Evolutionary conservation across 169 alveolate species (phyloP).

Genomic region (Plasmodium chabaudi): DNA sequence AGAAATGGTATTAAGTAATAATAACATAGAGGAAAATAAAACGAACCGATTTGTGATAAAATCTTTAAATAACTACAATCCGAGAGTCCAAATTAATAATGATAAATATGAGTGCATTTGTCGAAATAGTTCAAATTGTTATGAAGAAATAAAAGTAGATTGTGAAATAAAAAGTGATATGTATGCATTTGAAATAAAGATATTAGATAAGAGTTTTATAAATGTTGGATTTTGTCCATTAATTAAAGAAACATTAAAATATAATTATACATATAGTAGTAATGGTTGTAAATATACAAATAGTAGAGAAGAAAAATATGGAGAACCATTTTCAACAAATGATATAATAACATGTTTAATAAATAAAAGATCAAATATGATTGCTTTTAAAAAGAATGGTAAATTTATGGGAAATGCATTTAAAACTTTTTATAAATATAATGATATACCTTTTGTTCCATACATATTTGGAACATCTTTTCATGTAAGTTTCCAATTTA

Average conservation of each 20-base stretch:
- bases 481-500: slow-evolving; percentile 44
- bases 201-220: slow-evolving; percentile 27
- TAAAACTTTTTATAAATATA: slow-evolving; percentile 68
- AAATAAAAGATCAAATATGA: slow-evolving; percentile 44
- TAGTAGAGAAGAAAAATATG: slow-evolving; percentile 52
- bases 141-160: slow-evolving; percentile 53
- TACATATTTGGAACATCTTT: slow-evolving; percentile 64
- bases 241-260: slow-evolving; percentile 46
- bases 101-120: slow-evolving; percentile 47
- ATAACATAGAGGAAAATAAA: neutral
- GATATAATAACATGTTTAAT: slow-evolving; percentile 69
- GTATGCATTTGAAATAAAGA: slow-evolving; percentile 62
- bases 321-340: slow-evolving; percentile 18
- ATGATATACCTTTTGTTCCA: slow-evolving; percentile 69
- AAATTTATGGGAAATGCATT: slow-evolving; percentile 64
- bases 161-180: slow-evolving; percentile 61
- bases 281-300: slow-evolving; percentile 64
- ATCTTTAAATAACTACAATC: slow-evolving; percentile 8
- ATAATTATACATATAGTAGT: slow-evolving; percentile 71
- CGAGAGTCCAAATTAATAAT: slow-evolving; percentile 19
- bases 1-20: neutral
- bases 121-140: neutral
- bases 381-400: slow-evolving; percentile 73
- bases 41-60: neutral
- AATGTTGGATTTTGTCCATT: slow-evolving; percentile 72